These are phyloP conservation scores for Acanthamoeba castellanii DNA, from an alignment of 208 protist genomes.

Conservation along the genomic window DNA sequence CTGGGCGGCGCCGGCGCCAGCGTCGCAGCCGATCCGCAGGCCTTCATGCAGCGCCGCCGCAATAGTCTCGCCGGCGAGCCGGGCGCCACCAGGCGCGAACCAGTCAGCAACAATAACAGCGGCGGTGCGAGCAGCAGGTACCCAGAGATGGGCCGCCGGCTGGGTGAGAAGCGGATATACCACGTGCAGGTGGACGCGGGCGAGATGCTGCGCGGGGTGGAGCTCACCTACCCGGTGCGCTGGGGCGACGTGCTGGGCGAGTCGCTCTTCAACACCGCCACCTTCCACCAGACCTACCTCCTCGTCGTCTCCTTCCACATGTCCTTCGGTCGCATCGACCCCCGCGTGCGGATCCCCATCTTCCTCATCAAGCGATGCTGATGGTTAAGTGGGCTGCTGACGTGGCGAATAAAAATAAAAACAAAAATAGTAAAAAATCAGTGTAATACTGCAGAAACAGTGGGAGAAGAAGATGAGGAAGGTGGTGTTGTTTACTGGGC, in stretches of 20 bases:
- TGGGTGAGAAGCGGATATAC: slow-evolving; percentile 18
- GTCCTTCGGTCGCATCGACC: slow-evolving; percentile 14
- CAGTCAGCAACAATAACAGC: not conserved
- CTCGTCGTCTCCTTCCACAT: slow-evolving; percentile 26
- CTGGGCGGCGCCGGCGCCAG: not conserved
- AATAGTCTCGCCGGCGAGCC: slow-evolving; percentile 27
- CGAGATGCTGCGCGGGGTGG: slow-evolving; percentile 25
- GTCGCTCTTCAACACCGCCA: slow-evolving; percentile 37
- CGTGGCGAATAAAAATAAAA: no score
- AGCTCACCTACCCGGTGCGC: slow-evolving; percentile 32
- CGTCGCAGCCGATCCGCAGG: not conserved
- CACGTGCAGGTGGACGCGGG: slow-evolving; percentile 4
- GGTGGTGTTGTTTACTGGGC: not conserved
- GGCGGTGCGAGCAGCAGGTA: not conserved
- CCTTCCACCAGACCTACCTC: slow-evolving; percentile 43
- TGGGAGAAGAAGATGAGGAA: not conserved
- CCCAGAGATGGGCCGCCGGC: not conserved
- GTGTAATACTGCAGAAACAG: no score
- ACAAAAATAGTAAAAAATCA: no score
- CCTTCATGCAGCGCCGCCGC: slow-evolving; percentile 43
- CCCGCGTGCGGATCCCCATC: slow-evolving; percentile 8
- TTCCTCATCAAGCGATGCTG: slow-evolving; percentile 64
- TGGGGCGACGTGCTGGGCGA: slow-evolving; percentile 56
- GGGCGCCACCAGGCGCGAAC: not conserved
- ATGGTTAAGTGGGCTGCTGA: not conserved